Evolutionary conservation across 192 early-diverging fungal species (phyloP).

Genomic region (Coemansia sp.): DNA sequence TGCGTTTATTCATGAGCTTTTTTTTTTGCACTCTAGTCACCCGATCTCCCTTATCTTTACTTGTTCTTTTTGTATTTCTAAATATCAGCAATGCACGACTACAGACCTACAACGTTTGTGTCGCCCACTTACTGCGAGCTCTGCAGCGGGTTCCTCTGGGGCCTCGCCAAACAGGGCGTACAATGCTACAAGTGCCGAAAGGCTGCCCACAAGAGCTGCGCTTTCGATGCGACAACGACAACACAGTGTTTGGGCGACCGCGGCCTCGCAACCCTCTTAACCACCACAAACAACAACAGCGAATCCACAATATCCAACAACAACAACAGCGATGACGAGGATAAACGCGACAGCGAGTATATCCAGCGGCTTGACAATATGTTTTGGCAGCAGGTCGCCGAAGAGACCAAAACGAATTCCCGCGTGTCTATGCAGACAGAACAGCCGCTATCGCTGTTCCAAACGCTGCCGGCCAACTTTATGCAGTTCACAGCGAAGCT

Average conservation of each 20-base stretch:
- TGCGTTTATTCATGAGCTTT: not conserved
- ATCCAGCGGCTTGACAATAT: slow-evolving; percentile 32
- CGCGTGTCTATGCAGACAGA: slow-evolving; percentile 39
- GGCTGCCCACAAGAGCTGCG: slow-evolving; percentile 57
- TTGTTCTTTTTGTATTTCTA: not conserved
- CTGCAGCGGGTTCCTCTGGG: slow-evolving; percentile 68
- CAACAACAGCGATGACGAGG: not conserved
- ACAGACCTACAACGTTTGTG: slow-evolving; percentile 49
- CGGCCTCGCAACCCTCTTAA: slow-evolving; percentile 29
- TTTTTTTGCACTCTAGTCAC: not conserved
- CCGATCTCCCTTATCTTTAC: not conserved
- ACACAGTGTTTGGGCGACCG: slow-evolving; percentile 33
- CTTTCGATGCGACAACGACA: slow-evolving; percentile 24
- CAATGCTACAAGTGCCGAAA: slow-evolving; percentile 56
- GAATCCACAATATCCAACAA: too few relatives aligned
- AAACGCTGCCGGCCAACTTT: slow-evolving; percentile 52
- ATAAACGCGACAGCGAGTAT: slow-evolving; percentile 1
- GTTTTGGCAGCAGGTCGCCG: slow-evolving; percentile 50
- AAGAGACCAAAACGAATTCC: slow-evolving; percentile 38
- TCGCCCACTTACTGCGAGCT: slow-evolving; percentile 64
- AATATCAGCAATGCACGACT: slow-evolving; percentile 53
- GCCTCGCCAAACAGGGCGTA: slow-evolving; percentile 61
- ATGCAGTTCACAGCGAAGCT: slow-evolving; percentile 54
- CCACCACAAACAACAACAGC: not conserved
- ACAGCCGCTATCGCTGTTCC: slow-evolving; percentile 51